Base-by-base conservation (phyloP, 257 asterid genomes). In the Capsicum baccatum region DNA sequence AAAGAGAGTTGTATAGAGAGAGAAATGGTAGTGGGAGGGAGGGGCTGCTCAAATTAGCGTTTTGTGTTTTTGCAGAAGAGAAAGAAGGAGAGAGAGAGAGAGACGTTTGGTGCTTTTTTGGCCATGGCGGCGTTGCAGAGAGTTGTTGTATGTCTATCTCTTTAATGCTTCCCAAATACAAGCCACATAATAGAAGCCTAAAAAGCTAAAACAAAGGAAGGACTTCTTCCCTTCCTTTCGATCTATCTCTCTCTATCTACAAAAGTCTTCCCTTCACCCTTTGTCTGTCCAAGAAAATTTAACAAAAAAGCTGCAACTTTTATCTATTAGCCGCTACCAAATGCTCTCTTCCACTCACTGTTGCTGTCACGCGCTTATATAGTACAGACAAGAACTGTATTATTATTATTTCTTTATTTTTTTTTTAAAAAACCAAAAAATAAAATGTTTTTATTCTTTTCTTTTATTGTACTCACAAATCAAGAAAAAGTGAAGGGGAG, bases 61-160 rank as follows among this genome's bases (percentile, higher is more conserved):
- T 87, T 80, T 81, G 64, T 48, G n/a, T 60, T 39, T 48, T 48
- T 74, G 60, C 79, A 82, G 81, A 82, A 84, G 69, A 47, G 85
- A 78, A 11, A 37, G 58, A 68, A 71, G 19, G 85, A 79, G 8
- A 17, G 15, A 47, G 37, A 37, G 85, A 79, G 83, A 83, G 37
- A 55, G 81, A 21, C 64, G 68, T 85, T 64, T 89, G 92, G 88
- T 91, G 89, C 87, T 92, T 94, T 91, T 85, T 60, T 86, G 87
- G 88, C 90, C 89, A 89, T 94, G 98, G 95, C 98, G 97, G 98
- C 97, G 97, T 92, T 90, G 92, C 97, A 94, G 98, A 89, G 88
- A 90, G 88, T 95, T 94, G 90, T 93, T 94, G 90, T 93, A 91
- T 91, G 91, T 93, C 94, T 66, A 63, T 90, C 87, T 87, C 88